Base-by-base conservation (phyloP, 352 stramenopile species). In the Phytophthora sojae region DNA sequence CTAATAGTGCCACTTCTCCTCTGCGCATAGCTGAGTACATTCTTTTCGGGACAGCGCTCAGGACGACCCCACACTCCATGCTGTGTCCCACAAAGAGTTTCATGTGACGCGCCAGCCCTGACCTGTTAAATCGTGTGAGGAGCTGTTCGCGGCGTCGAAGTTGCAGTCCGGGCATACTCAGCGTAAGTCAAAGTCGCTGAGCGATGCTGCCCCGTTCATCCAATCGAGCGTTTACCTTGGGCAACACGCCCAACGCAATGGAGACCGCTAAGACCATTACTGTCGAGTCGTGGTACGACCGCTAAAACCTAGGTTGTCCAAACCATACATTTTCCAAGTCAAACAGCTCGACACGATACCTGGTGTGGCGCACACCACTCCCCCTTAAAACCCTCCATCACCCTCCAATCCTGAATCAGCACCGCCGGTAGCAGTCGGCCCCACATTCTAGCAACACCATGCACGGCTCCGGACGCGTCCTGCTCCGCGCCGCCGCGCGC, bases 401-500 rank as follows among this genome's bases (percentile, higher is more conserved):
- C 30, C 63, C 47, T 44, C 23, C 54, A 64, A 56, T 59, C 42
- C 44, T 62, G 37, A 71, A 75, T 75, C 68, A 61, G 68, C 57
- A 71, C 57, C 67, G 65, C 53, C 66, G 65, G 59, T 53, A 68
- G 42, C 56, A 61, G 19, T 17, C n/a, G 1, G 7, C 25, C 45
- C 7, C 51, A 54, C 3, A 56, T 3, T 29, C 21, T 21, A 49
- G 23, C 39, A 71, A 51, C 32, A 39, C 26, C 37, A 82, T 83
- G 73, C 76, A 81, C 35, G 57, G 65, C 58, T 75, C 76, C 19
- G 32, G 66, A 37, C 76, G 73, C 23, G 73, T 83, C 57, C 44
- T 83, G 26, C 56, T 79, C 57, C 76, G 69, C 35, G 51, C 62
- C 56, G 57, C 63, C 54, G 67, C 45, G 54, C 67, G 63, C 51